Base-by-base conservation (phyloP, 202 grass and related monocot genomes). In the Elaeis oleifera region DNA sequence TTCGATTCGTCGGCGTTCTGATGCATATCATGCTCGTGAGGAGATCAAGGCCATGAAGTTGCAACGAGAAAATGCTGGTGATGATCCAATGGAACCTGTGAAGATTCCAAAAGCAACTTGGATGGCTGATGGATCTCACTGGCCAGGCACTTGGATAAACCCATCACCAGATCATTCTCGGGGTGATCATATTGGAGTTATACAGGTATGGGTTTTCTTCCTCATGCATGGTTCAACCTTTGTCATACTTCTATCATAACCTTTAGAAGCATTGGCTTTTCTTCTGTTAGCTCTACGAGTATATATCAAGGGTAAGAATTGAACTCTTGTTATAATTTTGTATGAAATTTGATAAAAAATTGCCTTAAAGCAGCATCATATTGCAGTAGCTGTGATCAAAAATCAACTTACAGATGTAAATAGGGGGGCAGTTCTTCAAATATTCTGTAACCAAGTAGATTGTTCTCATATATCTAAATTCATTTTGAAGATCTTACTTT, bases 121-220 rank as follows among this genome's bases (percentile, higher is more conserved):
- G 88, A 97, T 97, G 92, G 92, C 92, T 17, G 92, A 97, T 73
- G 82, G 79, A 56, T 91, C 88, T 25, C 92, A 97, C 82, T 97
- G 92, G 92, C 92, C 92, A 0, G 92, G 92, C 36, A 97, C 88
- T 53, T 97, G 92, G 92, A 72, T 86, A 51, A 73, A 86, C 6
- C 59, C 88, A 9, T 92, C 84, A 18, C 65, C 83, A 56, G 92
- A 97, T 54, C 92, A 97, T 75, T 74, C 81, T 26, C 54, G 72
- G 23, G 82, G 88, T 0, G 92, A 92, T 68, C 92, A 97, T 54
- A 82, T 82, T 23, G 92, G 92, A 59, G 92, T 97, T 65, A 97
- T 97, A 76, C 92, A 97, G 84, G 92, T 96, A 67, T 25, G 50
- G 67, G 51, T 27, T 63, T 55, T 49, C 52, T 44, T 44, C 36